Percentiles rank a stretch among this genome's conserved stretches.
These are phyloP conservation scores for Dactylis glomerata DNA, from an alignment of 176 grass and related monocot genomes.

Conservation along the genomic window DNA sequence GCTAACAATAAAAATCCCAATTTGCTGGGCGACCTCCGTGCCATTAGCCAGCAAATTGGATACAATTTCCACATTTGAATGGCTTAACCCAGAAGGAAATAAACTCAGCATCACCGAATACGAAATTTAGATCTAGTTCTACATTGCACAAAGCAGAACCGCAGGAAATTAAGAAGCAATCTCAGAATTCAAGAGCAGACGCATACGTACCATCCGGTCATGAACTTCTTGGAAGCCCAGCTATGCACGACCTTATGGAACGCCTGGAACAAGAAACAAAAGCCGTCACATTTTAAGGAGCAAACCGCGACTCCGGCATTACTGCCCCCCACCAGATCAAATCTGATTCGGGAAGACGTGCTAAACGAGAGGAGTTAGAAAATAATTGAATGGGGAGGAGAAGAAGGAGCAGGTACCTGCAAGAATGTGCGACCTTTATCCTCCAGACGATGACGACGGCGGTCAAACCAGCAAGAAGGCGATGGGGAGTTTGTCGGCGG, in stretches of 20 bases:
- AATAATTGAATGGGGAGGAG: too few species aligned
- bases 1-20: background rate
- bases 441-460: too few species aligned
- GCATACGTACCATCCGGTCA: slow-evolving; percentile 74
- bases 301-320: background rate
- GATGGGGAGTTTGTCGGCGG: too few species aligned
- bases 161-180: background rate
- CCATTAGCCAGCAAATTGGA: background rate
- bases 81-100: background rate
- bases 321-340: slow-evolving; percentile 6
- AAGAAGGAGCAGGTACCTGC: too few species aligned
- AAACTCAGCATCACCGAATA: background rate
- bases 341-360: slow-evolving; percentile 15
- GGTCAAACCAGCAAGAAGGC: too few species aligned
- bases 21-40: background rate
- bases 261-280: slow-evolving; percentile 41
- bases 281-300: slow-evolving; percentile 28
- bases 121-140: background rate
- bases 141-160: background rate
- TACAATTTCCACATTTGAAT: slow-evolving; percentile 1
- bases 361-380: too few species aligned
- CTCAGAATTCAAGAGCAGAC: background rate
- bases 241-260: slow-evolving; percentile 72
- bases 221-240: slow-evolving; percentile 89
- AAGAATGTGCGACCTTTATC: too few species aligned